Evolutionary conservation across 2,329 filamentous ascomycete genomes (phyloP).

Genomic region (Xylariales sp.): DNA sequence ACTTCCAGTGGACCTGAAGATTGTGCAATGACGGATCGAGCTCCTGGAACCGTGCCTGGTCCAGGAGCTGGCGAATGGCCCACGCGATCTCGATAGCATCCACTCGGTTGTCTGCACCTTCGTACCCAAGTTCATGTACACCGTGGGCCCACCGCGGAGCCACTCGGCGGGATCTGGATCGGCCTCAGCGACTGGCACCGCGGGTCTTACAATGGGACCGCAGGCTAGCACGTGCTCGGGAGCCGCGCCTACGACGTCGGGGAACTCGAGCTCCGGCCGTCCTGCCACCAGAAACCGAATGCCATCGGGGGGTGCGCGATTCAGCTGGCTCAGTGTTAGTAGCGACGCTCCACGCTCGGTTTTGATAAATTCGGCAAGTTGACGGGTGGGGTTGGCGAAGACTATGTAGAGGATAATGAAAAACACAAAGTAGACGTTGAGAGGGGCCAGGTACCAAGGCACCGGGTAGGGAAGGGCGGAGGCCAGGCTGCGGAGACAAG

Average conservation of each 20-base stretch:
- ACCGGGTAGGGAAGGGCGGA: slow-evolving; percentile 4
- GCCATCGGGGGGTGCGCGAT: slow-evolving; percentile 7
- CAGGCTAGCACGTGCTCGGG: slow-evolving; percentile 10
- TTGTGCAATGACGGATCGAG: slow-evolving; percentile 17
- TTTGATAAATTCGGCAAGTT: slow-evolving; percentile 18
- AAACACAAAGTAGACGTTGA: slow-evolving; percentile 19
- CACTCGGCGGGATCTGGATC: slow-evolving; percentile 25
- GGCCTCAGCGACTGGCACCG: slow-evolving; percentile 26
- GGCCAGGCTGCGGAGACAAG: neutral
- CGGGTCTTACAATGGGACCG: slow-evolving; percentile 37
- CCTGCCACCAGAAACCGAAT: slow-evolving; percentile 11
- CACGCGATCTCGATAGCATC: slow-evolving; percentile 28
- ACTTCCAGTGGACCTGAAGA: slow-evolving; percentile 33
- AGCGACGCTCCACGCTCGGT: neutral
- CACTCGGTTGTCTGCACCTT: slow-evolving; percentile 23
- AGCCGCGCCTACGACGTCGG: slow-evolving; percentile 8
- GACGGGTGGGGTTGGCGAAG: slow-evolving; percentile 11
- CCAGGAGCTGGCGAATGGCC: slow-evolving; percentile 26
- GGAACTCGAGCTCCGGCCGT: slow-evolving; percentile 13
- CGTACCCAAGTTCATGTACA: slow-evolving; percentile 23
- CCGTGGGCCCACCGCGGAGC: slow-evolving; percentile 11
- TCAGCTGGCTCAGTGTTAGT: slow-evolving; percentile 9
- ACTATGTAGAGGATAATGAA: slow-evolving; percentile 13
- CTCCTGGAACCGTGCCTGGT: slow-evolving; percentile 19
- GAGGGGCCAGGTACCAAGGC: slow-evolving; percentile 6